These are phyloP conservation scores for Aphanomyces euteiches DNA, from an alignment of 352 stramenopile species.

Conservation along the genomic window DNA sequence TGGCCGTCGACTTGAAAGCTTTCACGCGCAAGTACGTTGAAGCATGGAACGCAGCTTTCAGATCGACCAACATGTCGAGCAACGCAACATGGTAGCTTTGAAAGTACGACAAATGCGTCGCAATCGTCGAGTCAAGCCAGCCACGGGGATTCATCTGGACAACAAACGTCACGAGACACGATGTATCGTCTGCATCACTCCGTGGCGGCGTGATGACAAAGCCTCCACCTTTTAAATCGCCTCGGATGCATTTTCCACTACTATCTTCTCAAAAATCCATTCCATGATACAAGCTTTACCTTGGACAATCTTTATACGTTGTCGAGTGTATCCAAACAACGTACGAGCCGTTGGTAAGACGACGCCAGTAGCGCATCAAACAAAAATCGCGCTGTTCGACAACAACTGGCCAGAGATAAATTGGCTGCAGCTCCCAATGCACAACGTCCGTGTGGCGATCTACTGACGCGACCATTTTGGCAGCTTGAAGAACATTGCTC, in stretches of 20 bases:
- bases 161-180: conserved; percentile 76
- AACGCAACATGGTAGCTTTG: conserved; percentile 71
- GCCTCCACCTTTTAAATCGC: conserved; percentile 61
- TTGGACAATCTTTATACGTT: conserved; percentile 53
- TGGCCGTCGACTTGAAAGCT: background rate
- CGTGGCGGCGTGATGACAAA: conserved; percentile 53
- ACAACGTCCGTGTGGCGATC: conserved; percentile 74
- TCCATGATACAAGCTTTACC: background rate
- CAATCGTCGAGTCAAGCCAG: conserved; percentile 57
- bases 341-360: conserved; percentile 73
- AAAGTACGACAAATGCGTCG: conserved; percentile 67
- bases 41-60: conserved; percentile 31
- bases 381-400: conserved; percentile 69
- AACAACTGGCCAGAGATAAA: conserved; percentile 67
- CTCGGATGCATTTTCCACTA: conserved; percentile 43
- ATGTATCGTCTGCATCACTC: conserved; percentile 54
- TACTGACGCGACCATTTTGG: conserved; percentile 53
- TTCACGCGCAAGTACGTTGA: too few relatives aligned
- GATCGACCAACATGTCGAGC: conserved; percentile 72
- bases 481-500: conserved; percentile 73
- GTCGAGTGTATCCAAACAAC: conserved; percentile 87
- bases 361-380: conserved; percentile 77
- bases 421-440: conserved; percentile 65
- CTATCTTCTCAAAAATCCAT: too few relatives aligned
- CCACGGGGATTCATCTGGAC: conserved; percentile 81